phyloP scores from a whole-genome alignment of 805 yeast species.

The Starmera pachycereana region DNA sequence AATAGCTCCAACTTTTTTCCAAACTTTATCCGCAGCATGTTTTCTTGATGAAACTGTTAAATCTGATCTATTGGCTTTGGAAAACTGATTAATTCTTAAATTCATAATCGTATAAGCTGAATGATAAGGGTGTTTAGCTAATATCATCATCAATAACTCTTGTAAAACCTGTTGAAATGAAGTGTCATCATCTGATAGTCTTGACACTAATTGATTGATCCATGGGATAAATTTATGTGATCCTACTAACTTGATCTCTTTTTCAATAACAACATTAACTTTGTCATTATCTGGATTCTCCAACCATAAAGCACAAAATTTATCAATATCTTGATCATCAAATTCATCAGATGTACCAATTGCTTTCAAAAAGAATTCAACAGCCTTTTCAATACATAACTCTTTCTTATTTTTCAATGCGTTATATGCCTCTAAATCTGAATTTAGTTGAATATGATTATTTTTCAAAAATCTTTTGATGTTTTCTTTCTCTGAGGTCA shows the following conservation, averaged over 20 bases:
- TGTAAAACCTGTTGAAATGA: constrained; percentile 48
- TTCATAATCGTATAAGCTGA: constrained; percentile 54
- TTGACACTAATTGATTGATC: constrained; percentile 73
- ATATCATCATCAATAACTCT: constrained; percentile 33
- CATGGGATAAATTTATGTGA: constrained; percentile 61
- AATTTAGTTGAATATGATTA: constrained; percentile 33
- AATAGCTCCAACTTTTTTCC: constrained; percentile 26
- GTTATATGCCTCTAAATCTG: constrained; percentile 39
- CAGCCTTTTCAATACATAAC: constrained; percentile 40
- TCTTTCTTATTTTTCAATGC: constrained; percentile 26
- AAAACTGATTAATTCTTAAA: constrained; percentile 34
- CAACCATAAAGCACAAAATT: constrained; percentile 79
- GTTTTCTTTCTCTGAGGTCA: constrained; percentile 37
- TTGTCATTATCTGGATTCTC: constrained; percentile 38
- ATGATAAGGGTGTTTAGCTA: constrained; percentile 61
- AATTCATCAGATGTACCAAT: constrained; percentile 32
- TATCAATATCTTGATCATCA: constrained; percentile 53
- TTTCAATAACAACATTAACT: constrained; percentile 32
- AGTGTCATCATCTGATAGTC: constrained; percentile 39
- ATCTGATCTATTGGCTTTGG: constrained; percentile 24
- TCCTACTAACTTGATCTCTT: constrained; percentile 35
- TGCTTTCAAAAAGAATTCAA: constrained; percentile 48
- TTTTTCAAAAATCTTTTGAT: constrained; percentile 44
- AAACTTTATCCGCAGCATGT: constrained; percentile 40
- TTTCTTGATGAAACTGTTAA: constrained; percentile 33